These are phyloP conservation scores for Tetradesmus obliquus DNA, from an alignment of 139 green algal species.

Conservation along the genomic window DNA sequence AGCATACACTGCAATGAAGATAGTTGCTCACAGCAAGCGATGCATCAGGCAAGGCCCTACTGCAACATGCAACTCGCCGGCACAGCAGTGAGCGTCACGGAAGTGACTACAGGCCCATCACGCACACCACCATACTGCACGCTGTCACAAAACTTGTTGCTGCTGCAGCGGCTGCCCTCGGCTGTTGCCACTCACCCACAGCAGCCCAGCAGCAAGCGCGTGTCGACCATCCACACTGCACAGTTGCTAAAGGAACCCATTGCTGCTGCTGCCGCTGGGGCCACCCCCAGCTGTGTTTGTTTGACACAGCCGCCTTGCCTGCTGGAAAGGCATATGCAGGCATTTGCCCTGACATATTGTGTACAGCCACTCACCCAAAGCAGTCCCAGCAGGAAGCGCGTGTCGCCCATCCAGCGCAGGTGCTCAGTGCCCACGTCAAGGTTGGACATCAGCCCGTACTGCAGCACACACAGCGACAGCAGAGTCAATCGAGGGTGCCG, in stretches of 20 bases:
- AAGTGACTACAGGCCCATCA: background rate
- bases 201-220: too few relatives aligned
- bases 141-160: background rate
- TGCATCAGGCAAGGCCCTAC: too few relatives aligned
- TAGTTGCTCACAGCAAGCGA: too few relatives aligned
- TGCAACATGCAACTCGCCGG: too few relatives aligned
- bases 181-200: background rate
- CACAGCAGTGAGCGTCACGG: too few relatives aligned
- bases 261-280: too few relatives aligned
- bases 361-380: conserved; percentile 17
- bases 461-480: background rate
- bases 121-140: background rate
- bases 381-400: conserved; percentile 76
- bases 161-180: background rate
- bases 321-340: background rate
- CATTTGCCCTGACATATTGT: background rate
- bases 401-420: conserved; percentile 82
- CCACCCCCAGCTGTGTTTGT: too few relatives aligned
- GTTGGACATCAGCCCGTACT: conserved; percentile 80
- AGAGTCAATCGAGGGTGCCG: background rate
- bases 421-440: conserved; percentile 85
- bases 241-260: too few relatives aligned
- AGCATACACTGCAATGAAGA: background rate
- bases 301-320: too few relatives aligned
- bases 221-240: too few relatives aligned